Percentiles rank a stretch among this genome's conserved stretches.
Conservation (phyloP, 768 basidiomycete genomes). For the Tylopilus sp. region DNA sequence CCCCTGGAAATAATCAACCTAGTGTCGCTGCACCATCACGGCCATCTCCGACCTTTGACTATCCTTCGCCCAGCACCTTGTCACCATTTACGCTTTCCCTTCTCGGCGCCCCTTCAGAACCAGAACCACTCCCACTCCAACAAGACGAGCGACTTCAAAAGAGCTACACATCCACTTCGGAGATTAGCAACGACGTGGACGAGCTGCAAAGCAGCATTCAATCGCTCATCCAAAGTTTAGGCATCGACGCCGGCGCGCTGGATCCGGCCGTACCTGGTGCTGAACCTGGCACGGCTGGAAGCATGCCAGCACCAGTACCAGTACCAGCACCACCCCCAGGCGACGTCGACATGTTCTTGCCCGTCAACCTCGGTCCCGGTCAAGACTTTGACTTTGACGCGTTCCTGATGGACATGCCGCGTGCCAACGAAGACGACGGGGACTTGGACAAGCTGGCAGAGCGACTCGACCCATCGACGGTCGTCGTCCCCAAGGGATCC, state of each 20-base stretch:
- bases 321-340: background rate
- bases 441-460: constrained; percentile 35
- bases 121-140: constrained; percentile 32
- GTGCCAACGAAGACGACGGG: constrained; percentile 26
- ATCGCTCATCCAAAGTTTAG: constrained; percentile 67
- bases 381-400: constrained; percentile 39
- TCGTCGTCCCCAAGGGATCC: constrained; percentile 25
- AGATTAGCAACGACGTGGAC: constrained; percentile 72
- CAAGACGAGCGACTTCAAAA: constrained; percentile 46
- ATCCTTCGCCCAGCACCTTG: constrained; percentile 19
- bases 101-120: constrained; percentile 24
- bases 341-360: constrained; percentile 21
- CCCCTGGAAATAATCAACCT: background rate
- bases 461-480: constrained; percentile 30
- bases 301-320: too few relatives aligned
- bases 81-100: constrained; percentile 25
- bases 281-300: too few relatives aligned
- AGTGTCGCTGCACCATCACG: constrained; percentile 11
- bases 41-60: constrained; percentile 20
- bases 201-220: constrained; percentile 66
- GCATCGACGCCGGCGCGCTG: constrained; percentile 49
- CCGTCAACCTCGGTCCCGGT: background rate
- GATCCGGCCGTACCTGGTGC: constrained; percentile 3
- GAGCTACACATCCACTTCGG: constrained; percentile 56
- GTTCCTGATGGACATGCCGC: constrained; percentile 38